A percentile compares a stretch with the other conserved stretches of the same genome.
These are phyloP conservation scores for Peronospora destructor DNA, from an alignment of 352 stramenopile genomes.

Conservation along the genomic window DNA sequence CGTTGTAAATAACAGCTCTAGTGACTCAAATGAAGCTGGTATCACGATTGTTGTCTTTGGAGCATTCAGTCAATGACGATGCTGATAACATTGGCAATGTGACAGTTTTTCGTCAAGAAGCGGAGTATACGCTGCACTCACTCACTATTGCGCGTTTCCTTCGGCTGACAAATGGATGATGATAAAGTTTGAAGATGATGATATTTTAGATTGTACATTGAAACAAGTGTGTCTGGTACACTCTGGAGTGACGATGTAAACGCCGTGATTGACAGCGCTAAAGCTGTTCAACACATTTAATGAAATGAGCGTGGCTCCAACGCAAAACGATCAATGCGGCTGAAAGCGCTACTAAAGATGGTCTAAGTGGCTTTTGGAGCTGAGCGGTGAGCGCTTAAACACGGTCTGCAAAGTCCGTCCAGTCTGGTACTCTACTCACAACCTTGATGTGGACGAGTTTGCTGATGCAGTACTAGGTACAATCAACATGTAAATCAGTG, in stretches of 20 bases:
- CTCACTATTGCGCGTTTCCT: conserved; percentile 44
- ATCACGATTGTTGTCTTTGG: background rate
- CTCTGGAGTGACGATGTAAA: conserved; percentile 63
- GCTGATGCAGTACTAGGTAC: conserved; percentile 46
- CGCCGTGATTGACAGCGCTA: conserved; percentile 29
- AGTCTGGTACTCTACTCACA: conserved; percentile 47
- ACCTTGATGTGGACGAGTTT: conserved; percentile 48
- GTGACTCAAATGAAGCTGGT: background rate
- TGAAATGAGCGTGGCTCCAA: conserved; percentile 3
- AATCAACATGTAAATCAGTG: conserved; percentile 28
- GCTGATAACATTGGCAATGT: background rate
- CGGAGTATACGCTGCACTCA: conserved; percentile 28
- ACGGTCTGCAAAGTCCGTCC: conserved; percentile 47
- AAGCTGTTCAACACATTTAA: conserved; percentile 24
- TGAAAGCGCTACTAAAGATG: conserved; percentile 30
- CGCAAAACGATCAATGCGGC: conserved; percentile 26
- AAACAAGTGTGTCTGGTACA: conserved; percentile 29
- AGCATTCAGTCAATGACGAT: background rate
- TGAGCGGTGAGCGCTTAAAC: conserved; percentile 31
- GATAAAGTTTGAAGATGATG: conserved; percentile 1
- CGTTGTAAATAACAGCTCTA: background rate
- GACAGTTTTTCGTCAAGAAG: conserved; percentile 13
- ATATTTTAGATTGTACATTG: conserved; percentile 20
- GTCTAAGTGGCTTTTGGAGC: conserved; percentile 35
- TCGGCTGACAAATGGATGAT: conserved; percentile 21